phyloP scores from a whole-genome alignment of 768 basidiomycete species.

The Mycena rosella region DNA sequence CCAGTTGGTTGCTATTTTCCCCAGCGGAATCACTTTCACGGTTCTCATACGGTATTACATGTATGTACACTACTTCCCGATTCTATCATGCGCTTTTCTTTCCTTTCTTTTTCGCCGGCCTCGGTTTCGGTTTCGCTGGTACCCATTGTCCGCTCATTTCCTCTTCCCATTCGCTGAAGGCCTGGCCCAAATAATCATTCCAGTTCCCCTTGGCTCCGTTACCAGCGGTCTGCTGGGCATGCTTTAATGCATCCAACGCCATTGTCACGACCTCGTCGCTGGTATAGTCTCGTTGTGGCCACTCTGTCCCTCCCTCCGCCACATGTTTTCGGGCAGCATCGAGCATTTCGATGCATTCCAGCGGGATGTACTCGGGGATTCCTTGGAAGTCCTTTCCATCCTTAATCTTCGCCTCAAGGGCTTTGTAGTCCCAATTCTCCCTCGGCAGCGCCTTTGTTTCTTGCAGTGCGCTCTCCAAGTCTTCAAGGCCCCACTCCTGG shows the following conservation, averaged over 20 bases:
- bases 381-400: background rate
- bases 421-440: constrained; percentile 14
- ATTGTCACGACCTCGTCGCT: constrained; percentile 17
- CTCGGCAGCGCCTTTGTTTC: constrained; percentile 15
- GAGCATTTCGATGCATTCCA: constrained; percentile 15
- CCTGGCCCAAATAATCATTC: background rate
- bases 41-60: no score
- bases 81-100: no score
- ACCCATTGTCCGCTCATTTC: constrained; percentile 3
- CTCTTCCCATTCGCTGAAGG: constrained; percentile 7
- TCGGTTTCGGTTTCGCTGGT: background rate
- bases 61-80: no score
- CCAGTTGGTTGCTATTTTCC: no score
- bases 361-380: constrained; percentile 19
- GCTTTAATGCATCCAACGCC: background rate
- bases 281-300: constrained; percentile 10
- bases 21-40: no score
- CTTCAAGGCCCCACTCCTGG: constrained; percentile 8
- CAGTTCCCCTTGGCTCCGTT: background rate
- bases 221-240: background rate
- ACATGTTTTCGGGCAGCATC: constrained; percentile 22
- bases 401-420: background rate
- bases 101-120: background rate
- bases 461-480: background rate
- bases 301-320: constrained; percentile 6